Base-by-base conservation (phyloP, 805 yeast genomes). In the Metschnikowia reukaufii region DNA sequence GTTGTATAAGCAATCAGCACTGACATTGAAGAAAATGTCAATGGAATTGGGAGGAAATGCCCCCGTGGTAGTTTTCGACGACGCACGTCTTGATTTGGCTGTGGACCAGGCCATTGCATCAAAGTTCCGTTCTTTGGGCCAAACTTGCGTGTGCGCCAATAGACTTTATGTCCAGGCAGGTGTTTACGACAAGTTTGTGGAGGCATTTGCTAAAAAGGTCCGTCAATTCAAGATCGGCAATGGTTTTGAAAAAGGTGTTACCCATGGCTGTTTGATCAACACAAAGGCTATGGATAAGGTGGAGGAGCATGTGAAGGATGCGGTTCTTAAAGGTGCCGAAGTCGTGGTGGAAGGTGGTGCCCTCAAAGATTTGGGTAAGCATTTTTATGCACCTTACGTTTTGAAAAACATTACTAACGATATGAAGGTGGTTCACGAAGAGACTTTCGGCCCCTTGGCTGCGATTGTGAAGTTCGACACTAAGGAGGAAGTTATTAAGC, bases 11-110 rank as follows among this genome's bases (percentile, higher is more conserved):
- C 88, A 83, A 61, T 74, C 84, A 6, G 60, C 81, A 4, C 71
- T 80, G 15, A 77, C 87, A 1, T 70, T 86, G 57, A 86, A 86
- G 71, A 86, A 85, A 62, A 67, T 83, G 42, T 80, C 88, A 2
- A 72, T 86, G 61, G 92, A 86, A 65, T 74, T 86, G 36, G 92
- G 94, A 30, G 94, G 94, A 25, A 86, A 86, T 64, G 89, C 92
- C 15, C 91, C 94, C 4, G 79, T 85, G 55, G 77, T 86, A 46
- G 83, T 86, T 3, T 86, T 86, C 63, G 82, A 83, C 44, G 91
- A 85, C 60, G 89, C 88, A 9, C 80, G 84, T 51, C 55, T 86
- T 17, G 84, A 80, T 48, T 66, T 70, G 35, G 92, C 92, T 0
- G 81, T 85, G 13, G 75, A 74, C n/a, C 87, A 82, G 34, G 79